Percentiles rank a stretch among this genome's conserved stretches.
Evolutionary conservation across 768 basidiomycete genomes (phyloP).

Genomic region (Leucogyrophana mollusca): DNA sequence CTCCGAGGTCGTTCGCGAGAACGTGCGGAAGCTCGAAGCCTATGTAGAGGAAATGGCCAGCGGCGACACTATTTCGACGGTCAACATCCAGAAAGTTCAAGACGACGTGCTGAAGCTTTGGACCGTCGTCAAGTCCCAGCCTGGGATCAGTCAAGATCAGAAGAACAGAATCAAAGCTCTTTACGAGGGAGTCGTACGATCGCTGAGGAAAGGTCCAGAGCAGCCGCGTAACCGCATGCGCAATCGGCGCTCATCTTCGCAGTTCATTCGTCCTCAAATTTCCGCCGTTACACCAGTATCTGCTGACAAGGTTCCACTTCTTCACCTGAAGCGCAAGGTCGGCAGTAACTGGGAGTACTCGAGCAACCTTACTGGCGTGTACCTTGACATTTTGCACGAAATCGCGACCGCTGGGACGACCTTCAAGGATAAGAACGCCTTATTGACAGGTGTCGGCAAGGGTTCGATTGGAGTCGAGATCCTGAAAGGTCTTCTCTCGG

Average conservation of each 20-base stretch:
- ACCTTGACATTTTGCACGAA: slow-evolving; percentile 95
- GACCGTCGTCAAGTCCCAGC: slow-evolving; percentile 96
- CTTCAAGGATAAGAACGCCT: slow-evolving; percentile 98
- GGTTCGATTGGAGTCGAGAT: slow-evolving; percentile 98
- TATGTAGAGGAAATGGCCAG: slow-evolving; percentile 99
- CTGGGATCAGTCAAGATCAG: slow-evolving; percentile 95
- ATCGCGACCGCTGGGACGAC: slow-evolving; percentile 98
- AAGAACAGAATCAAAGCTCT: slow-evolving; percentile 93
- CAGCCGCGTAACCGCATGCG: slow-evolving; percentile 54
- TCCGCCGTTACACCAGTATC: slow-evolving; percentile 71
- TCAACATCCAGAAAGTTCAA: slow-evolving; percentile 98
- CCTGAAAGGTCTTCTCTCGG: slow-evolving; percentile 92
- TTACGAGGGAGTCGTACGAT: slow-evolving; percentile 95
- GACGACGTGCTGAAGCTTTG: slow-evolving; percentile 96
- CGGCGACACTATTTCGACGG: slow-evolving; percentile 79
- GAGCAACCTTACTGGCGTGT: slow-evolving; percentile 92
- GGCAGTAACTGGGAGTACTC: slow-evolving; percentile 96
- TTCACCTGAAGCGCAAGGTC: slow-evolving; percentile 96
- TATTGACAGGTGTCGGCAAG: slow-evolving; percentile 96
- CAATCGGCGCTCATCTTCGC: slow-evolving; percentile 88
- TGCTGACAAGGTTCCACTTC: slow-evolving; percentile 86
- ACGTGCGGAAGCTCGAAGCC: slow-evolving; percentile 95
- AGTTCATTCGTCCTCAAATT: slow-evolving; percentile 93
- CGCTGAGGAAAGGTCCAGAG: slow-evolving; percentile 79
- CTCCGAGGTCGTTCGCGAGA: slow-evolving; percentile 92